Percentiles rank a stretch among this genome's conserved stretches.
Conservation (phyloP, 306 rosid genomes). For the Argentina anserina region DNA sequence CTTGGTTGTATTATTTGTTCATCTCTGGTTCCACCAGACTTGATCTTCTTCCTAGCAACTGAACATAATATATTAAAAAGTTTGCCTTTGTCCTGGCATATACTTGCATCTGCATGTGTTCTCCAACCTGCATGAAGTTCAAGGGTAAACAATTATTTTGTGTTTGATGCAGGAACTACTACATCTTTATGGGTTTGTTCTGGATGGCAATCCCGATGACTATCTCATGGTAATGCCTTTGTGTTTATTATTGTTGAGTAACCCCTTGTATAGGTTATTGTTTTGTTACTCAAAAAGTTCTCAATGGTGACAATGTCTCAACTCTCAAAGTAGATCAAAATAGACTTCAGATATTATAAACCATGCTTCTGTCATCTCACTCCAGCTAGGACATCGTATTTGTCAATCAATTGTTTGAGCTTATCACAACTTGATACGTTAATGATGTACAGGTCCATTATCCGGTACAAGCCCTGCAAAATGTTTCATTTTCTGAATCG, state of each 20-base stretch:
- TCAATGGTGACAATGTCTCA: constrained; percentile 1
- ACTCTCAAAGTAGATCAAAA: background rate
- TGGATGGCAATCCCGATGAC: constrained; percentile 81
- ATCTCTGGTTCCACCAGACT: background rate
- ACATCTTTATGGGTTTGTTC: constrained; percentile 80
- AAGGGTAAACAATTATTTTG: constrained; percentile 21
- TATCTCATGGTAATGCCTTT: constrained; percentile 80
- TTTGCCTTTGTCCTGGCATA: background rate
- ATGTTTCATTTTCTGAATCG: constrained; percentile 52
- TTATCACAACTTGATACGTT: constrained; percentile 1
- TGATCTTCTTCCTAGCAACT: background rate
- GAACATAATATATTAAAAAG: background rate
- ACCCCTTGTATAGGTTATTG: constrained; percentile 5
- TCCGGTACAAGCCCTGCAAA: constrained; percentile 75
- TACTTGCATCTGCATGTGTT: background rate
- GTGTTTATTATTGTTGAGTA: constrained; percentile 9
- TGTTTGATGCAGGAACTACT: constrained; percentile 78
- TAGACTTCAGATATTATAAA: background rate
- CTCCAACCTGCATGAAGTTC: constrained; percentile 10
- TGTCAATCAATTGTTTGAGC: background rate
- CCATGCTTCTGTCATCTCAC: background rate
- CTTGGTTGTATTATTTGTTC: background rate
- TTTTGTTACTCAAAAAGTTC: background rate
- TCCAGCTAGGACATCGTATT: background rate
- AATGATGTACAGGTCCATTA: constrained; percentile 64